Base-by-base conservation (phyloP, 306 rosid species). In the Leucaena leucocephala region DNA sequence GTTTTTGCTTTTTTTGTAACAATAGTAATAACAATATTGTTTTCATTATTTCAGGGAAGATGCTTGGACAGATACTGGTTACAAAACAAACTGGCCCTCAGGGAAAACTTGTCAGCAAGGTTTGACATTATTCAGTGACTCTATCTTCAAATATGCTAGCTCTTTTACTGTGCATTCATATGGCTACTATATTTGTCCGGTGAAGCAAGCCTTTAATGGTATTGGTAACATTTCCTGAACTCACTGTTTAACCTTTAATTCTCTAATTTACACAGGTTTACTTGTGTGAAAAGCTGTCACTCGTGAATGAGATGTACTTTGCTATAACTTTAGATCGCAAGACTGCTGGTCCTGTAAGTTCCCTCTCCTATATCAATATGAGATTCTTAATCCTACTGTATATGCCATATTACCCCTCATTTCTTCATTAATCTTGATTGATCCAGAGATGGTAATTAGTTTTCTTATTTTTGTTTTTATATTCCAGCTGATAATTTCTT, bases 1-100 rank as follows among this genome's bases (percentile, higher is more conserved):
- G n/a, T 33, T 35, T 68, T 67, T 48, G 0, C 45, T 8, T 77
- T 66, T 14, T n/a, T 45, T 50, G 17, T 13, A 7, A 33, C 21
- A n/a, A 67, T 58, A 75, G 10, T 19, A 13, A 34, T 62, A 12
- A 62, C 33, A 50, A 55, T 17, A 65, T 3, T 13, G 50, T 48
- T 68, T 19, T 70, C 40, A 2, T 79, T 48, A 19, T 76, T 85
- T 84, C 91, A 95, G 98, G 88, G 72, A 38, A 93, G 86, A 96
- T 96, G 99, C 98, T 93, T 61, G 99, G 98, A 71, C 96, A 96
- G 90, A 84, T 93, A 80, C 96, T 96, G 67, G 99, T 96, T 84
- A 93, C 99, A 50, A 96, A 96, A 78, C 99, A 96, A 90, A 85
- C 99, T 59, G 99, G 99, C 67, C 88, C 98, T 22, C 94, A 91